Evolutionary conservation across 768 basidiomycete genomes (phyloP).

Genomic region (Leccinum uliginosum): DNA sequence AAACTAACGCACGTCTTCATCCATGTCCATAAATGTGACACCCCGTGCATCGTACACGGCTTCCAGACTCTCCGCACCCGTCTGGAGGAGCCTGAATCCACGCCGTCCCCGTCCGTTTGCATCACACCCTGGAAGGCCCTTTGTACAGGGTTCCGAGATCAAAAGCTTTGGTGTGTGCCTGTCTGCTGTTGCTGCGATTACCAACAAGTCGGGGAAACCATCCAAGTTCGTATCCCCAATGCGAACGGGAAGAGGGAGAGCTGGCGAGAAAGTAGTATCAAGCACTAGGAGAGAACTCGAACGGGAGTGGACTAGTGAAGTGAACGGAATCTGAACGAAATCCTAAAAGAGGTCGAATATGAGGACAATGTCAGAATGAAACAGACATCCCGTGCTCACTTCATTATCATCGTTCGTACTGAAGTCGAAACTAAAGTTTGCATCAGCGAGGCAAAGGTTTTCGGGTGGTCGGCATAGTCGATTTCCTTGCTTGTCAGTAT

Average conservation of each 20-base stretch:
- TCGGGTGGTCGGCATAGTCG: constrained; percentile 70
- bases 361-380: background rate
- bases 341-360: constrained; percentile 36
- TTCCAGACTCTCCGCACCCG: constrained; percentile 59
- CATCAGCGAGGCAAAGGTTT: constrained; percentile 78
- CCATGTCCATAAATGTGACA: constrained; percentile 83
- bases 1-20: constrained; percentile 77
- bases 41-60: constrained; percentile 73
- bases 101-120: constrained; percentile 48
- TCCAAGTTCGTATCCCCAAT: constrained; percentile 91
- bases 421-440: constrained; percentile 75
- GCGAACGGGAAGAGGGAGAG: constrained; percentile 72
- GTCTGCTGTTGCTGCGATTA: constrained; percentile 44
- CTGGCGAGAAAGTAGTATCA: constrained; percentile 60
- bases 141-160: constrained; percentile 58
- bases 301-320: constrained; percentile 48
- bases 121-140: constrained; percentile 55
- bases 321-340: constrained; percentile 63
- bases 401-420: constrained; percentile 45
- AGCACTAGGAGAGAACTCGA: constrained; percentile 60
- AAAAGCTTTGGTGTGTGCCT: constrained; percentile 57
- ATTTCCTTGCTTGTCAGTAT: constrained; percentile 43
- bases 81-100: constrained; percentile 55
- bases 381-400: constrained; percentile 31
- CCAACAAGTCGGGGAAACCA: constrained; percentile 86